phyloP scores from a whole-genome alignment of 225 moss, liverwort and hornwort species.

The Physcomitrellopsis africana region DNA sequence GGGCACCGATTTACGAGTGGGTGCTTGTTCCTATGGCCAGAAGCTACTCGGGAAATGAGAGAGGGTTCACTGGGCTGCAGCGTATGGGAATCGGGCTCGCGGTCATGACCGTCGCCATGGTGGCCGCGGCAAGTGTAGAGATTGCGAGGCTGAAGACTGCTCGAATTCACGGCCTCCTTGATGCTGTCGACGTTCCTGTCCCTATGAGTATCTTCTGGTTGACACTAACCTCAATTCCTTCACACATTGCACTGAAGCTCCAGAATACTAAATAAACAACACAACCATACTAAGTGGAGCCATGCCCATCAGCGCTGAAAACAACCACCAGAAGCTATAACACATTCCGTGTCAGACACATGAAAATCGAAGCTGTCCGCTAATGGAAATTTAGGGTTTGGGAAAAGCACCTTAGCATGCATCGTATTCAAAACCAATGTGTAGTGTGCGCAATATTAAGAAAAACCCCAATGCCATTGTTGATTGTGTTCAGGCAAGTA shows the following conservation, averaged over 20 bases:
- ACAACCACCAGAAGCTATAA: too few species aligned
- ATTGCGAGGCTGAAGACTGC: slow-evolving; percentile 53
- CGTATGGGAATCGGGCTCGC: slow-evolving; percentile 84
- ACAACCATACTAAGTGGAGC: too few species aligned
- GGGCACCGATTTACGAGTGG: slow-evolving; percentile 76
- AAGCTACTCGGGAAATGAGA: slow-evolving; percentile 53
- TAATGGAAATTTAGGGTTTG: too few species aligned
- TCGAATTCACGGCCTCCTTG: slow-evolving; percentile 44
- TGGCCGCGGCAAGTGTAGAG: slow-evolving; percentile 67
- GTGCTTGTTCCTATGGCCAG: slow-evolving; percentile 70
- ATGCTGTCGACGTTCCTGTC: slow-evolving; percentile 45
- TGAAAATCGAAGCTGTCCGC: too few species aligned
- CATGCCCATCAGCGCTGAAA: too few species aligned
- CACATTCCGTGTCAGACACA: too few species aligned
- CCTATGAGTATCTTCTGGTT: slow-evolving; percentile 89
- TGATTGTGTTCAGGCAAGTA: slow-evolving; percentile 48
- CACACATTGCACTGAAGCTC: background rate
- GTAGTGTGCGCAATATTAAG: background rate
- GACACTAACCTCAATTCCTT: background rate
- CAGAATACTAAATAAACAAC: background rate
- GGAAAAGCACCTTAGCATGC: too few species aligned
- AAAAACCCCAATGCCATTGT: background rate
- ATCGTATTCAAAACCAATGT: background rate
- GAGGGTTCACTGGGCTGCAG: slow-evolving; percentile 73
- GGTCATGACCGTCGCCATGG: slow-evolving; percentile 73